phyloP scores from a whole-genome alignment of 1,284 basidiomycete species.

The Coniferiporia weirii region DNA sequence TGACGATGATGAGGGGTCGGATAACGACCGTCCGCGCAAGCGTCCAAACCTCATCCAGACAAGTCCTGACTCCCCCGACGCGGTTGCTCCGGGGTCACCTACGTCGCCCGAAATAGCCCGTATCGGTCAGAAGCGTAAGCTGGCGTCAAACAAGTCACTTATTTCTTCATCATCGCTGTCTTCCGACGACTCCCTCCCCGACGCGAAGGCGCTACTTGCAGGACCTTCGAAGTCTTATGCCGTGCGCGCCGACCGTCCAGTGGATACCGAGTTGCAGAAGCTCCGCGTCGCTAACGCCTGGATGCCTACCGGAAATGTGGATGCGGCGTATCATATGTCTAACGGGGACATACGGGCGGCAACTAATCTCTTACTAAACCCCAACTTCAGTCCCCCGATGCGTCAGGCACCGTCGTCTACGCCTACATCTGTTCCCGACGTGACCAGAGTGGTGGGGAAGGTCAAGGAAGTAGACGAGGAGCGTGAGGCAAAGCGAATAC shows the following conservation, averaged over 20 bases:
- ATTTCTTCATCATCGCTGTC: constrained; percentile 40
- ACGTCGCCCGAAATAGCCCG: constrained; percentile 53
- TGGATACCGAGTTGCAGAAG: constrained; percentile 44
- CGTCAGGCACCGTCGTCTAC: constrained; percentile 30
- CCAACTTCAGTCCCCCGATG: constrained; percentile 43
- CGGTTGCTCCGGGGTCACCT: constrained; percentile 34
- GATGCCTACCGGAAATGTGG: constrained; percentile 40
- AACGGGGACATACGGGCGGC: constrained; percentile 40
- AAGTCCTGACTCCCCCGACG: constrained; percentile 37
- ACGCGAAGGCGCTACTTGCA: constrained; percentile 34
- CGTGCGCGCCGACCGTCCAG: constrained; percentile 43
- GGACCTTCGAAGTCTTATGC: constrained; percentile 47
- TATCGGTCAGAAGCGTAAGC: constrained; percentile 44
- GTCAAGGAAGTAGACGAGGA: constrained; percentile 68
- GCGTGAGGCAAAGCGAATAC: constrained; percentile 53
- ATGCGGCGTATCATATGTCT: constrained; percentile 38
- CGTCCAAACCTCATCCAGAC: constrained; percentile 47
- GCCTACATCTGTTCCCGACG: not conserved
- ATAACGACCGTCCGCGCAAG: constrained; percentile 65
- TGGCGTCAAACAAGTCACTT: constrained; percentile 28
- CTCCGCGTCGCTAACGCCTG: constrained; percentile 59
- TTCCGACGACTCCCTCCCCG: constrained; percentile 62
- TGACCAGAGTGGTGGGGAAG: constrained; percentile 36
- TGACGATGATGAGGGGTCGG: constrained; percentile 35
- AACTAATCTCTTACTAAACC: constrained; percentile 50